Conservation (phyloP, 2,329 filamentous ascomycete genomes). For the Chrysosporium queenslandicum region DNA sequence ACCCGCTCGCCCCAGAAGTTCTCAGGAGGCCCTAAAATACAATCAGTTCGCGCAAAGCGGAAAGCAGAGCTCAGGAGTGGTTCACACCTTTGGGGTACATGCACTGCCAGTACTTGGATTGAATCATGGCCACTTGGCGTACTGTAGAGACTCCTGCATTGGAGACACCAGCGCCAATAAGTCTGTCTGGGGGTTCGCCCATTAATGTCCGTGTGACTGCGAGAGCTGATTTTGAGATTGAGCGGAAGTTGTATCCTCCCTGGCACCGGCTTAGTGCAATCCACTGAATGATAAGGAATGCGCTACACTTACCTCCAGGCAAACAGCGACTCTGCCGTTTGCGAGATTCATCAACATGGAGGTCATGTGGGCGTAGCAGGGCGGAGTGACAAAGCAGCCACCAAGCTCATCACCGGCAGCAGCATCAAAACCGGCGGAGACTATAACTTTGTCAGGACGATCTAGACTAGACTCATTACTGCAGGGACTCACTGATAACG, state of each 20-base stretch:
- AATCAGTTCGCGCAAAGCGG: neutral
- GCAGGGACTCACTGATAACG: slow-evolving; percentile 52
- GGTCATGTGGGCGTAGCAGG: slow-evolving; percentile 96
- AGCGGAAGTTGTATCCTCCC: slow-evolving; percentile 86
- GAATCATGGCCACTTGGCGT: slow-evolving; percentile 47
- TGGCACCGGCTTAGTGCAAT: slow-evolving; percentile 17
- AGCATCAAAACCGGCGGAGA: slow-evolving; percentile 92
- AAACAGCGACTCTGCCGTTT: slow-evolving; percentile 79
- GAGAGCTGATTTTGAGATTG: slow-evolving; percentile 84
- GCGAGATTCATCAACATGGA: slow-evolving; percentile 97
- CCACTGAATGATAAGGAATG: neutral
- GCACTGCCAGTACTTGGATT: slow-evolving; percentile 72
- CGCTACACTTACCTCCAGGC: slow-evolving; percentile 59
- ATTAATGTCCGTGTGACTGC: slow-evolving; percentile 88
- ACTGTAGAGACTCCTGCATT: slow-evolving; percentile 47
- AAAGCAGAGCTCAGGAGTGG: neutral
- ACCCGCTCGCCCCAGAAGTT: slow-evolving; percentile 45
- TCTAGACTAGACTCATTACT: neutral
- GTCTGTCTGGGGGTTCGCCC: slow-evolving; percentile 73
- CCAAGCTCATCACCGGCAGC: slow-evolving; percentile 88
- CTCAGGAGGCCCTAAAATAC: slow-evolving; percentile 20
- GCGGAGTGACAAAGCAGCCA: slow-evolving; percentile 80
- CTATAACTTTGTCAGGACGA: slow-evolving; percentile 29
- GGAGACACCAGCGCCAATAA: slow-evolving; percentile 41
- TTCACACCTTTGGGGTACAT: slow-evolving; percentile 56